Percentiles rank a stretch among this genome's conserved stretches.
Evolutionary conservation across 2,329 filamentous ascomycete genomes (phyloP).

Genomic region (Paraconiothyrium sp.): DNA sequence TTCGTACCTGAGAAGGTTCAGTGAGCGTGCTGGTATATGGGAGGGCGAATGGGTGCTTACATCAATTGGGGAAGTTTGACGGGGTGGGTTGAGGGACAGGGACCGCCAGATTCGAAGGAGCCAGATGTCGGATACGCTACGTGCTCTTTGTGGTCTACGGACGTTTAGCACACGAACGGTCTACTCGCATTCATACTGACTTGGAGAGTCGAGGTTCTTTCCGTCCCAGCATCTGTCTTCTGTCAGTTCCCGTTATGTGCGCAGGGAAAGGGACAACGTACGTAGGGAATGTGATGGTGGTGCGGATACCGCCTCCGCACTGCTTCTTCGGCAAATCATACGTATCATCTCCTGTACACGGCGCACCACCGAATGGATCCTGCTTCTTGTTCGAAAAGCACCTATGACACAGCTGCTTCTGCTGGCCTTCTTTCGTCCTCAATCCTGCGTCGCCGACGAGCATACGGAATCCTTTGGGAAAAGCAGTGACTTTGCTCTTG

Average conservation of each 20-base stretch:
- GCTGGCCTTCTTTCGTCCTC: conserved; percentile 27
- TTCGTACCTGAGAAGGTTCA: conserved; percentile 50
- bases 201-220: conserved; percentile 60
- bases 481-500: conserved; percentile 47
- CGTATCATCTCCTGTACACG: conserved; percentile 47
- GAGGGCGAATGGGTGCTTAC: conserved; percentile 52
- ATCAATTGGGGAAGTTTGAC: conserved; percentile 56
- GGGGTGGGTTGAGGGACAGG: conserved; percentile 54
- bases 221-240: conserved; percentile 70
- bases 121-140: conserved; percentile 60
- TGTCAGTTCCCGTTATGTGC: neutral
- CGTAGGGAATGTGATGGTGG: conserved; percentile 59
- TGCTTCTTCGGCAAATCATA: conserved; percentile 33
- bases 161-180: neutral
- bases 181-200: neutral
- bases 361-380: conserved; percentile 48
- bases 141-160: conserved; percentile 66
- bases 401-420: conserved; percentile 55
- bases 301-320: conserved; percentile 55
- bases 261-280: conserved; percentile 69
- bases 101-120: conserved; percentile 52
- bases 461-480: conserved; percentile 42
- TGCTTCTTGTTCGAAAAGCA: conserved; percentile 57
- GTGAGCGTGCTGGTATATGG: conserved; percentile 29
- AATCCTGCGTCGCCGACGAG: conserved; percentile 35